phyloP scores from a whole-genome alignment of 305 asterid genomes.

The Fraxinus nigra region DNA sequence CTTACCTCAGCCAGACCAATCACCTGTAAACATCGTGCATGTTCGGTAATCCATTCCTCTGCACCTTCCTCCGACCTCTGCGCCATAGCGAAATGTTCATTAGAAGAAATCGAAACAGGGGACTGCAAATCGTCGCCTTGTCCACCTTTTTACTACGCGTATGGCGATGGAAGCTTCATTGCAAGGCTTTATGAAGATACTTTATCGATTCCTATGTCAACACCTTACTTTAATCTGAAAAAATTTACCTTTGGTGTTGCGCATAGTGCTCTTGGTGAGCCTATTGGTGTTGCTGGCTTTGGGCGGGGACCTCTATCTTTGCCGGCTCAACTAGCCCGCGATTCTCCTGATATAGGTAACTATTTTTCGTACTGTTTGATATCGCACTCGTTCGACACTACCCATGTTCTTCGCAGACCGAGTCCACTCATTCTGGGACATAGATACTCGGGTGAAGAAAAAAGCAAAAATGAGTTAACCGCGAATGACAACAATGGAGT shows the following conservation, averaged over 20 bases:
- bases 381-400: slow-evolving; percentile 55
- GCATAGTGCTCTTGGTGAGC: slow-evolving; percentile 75
- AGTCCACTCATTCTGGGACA: slow-evolving; percentile 82
- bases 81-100: slow-evolving; percentile 71
- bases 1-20: slow-evolving; percentile 50
- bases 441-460: slow-evolving; percentile 27
- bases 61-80: slow-evolving; percentile 76
- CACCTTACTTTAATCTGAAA: slow-evolving; percentile 39
- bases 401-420: slow-evolving; percentile 36
- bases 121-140: slow-evolving; percentile 55
- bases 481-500: slow-evolving; percentile 16
- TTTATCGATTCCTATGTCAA: slow-evolving; percentile 45
- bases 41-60: slow-evolving; percentile 71
- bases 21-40: slow-evolving; percentile 64
- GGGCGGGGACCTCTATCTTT: slow-evolving; percentile 80
- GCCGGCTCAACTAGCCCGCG: slow-evolving; percentile 68
- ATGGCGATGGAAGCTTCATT: slow-evolving; percentile 87
- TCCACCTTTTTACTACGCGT: slow-evolving; percentile 85
- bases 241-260: slow-evolving; percentile 89
- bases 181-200: slow-evolving; percentile 54
- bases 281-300: slow-evolving; percentile 94
- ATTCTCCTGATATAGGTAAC: slow-evolving; percentile 66
- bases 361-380: slow-evolving; percentile 82
- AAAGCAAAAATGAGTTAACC: slow-evolving; percentile 8
- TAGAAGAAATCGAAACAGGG: slow-evolving; percentile 60